Base-by-base conservation (phyloP, 352 stramenopile species). In the Thalassiosira mediterranea region DNA sequence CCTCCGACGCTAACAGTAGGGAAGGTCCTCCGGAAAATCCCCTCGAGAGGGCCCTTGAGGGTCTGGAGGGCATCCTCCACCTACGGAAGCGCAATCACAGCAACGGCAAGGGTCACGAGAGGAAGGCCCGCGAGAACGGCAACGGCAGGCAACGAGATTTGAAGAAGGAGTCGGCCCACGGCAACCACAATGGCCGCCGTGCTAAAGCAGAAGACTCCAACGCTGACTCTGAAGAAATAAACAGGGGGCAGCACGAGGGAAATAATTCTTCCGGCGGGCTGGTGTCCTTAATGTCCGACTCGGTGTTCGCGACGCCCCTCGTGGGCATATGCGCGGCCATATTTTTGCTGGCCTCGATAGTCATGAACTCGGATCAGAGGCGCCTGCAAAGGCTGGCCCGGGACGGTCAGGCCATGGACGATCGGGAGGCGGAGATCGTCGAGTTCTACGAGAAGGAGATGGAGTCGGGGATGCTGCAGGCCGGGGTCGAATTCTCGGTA, bases 391-490 rank as follows among this genome's bases (percentile, higher is more conserved):
- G 48, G 32, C 8, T 59, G 28, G 32, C 40, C 10, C 11, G 46
- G 48, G 7, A 66, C 40, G 11, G 68, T 65, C n/a, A 44, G 57
- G n/a, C 32, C 19, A 23, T 83, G 0, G 74, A 83, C 32, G 59
- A 78, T 25, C 52, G 73, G 25, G 74, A 83, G 44, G 74, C 67
- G 23, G 74, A 83, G 49, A 83, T 83, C 38, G 47, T 78, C 0
- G 74, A 83, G 21, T 83, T 83, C 58, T 83, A 83, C 21, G 61
- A 83, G 29, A 75, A 69, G 51, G 74, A 83, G 44, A 76, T 72
- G 62, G 61, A 79, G 40, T 32, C 40, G n/a, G 71, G 62, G 26
- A 57, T 17, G n/a, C 42, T 56, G 25, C 47, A 37, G 28, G 31
- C 38, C 23, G 25, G 38, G 28, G 32, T 48, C 46, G 49, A 57